These are phyloP conservation scores for Neurospora sp. DNA, from an alignment of 495 filamentous ascomycete genomes.

Conservation along the genomic window DNA sequence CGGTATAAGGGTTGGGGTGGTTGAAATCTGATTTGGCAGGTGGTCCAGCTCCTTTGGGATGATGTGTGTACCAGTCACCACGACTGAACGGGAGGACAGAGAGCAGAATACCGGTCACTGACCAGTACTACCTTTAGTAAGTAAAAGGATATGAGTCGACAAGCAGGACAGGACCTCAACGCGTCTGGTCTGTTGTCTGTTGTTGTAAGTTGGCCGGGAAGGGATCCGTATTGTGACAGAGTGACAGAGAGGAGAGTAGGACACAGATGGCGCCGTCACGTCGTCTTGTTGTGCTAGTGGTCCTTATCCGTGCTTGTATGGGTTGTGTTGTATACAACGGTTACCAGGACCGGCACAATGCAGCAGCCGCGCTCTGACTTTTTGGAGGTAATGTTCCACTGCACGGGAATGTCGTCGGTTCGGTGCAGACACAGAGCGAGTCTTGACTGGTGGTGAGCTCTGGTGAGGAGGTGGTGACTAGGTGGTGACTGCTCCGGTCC, in stretches of 20 bases:
- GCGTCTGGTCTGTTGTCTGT: background rate
- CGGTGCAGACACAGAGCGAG: constrained; percentile 12
- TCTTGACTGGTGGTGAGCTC: background rate
- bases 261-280: constrained; percentile 37
- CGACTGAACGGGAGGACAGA: background rate
- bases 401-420: constrained; percentile 20
- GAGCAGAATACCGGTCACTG: background rate
- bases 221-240: constrained; percentile 9
- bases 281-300: constrained; percentile 13
- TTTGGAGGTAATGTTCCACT: constrained; percentile 12
- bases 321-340: background rate
- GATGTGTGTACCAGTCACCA: background rate
- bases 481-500: background rate
- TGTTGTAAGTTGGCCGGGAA: background rate
- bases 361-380: constrained; percentile 6
- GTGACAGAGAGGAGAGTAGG: constrained; percentile 29
- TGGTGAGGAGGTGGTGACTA: constrained; percentile 3
- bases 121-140: background rate
- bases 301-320: constrained; percentile 11
- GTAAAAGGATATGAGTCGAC: background rate
- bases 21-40: background rate
- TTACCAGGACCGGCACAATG: constrained; percentile 6
- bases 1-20: background rate
- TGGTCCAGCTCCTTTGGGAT: background rate
- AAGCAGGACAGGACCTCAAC: background rate